Base-by-base conservation (phyloP, 2,329 filamentous ascomycete species). In the Tolypocladium sp. region DNA sequence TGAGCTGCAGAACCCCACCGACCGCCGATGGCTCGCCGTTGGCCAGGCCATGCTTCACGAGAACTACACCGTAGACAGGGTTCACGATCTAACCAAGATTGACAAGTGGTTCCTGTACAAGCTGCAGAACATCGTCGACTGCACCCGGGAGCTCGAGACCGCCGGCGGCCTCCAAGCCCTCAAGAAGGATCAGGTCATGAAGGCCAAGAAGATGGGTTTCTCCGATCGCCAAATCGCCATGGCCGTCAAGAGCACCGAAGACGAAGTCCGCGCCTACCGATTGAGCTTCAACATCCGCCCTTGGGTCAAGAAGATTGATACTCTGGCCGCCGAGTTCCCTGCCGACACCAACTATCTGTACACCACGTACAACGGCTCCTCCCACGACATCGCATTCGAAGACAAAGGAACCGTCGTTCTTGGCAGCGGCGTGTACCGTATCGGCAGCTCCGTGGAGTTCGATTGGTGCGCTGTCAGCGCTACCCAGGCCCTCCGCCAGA, bases 51-150 rank as follows among this genome's bases (percentile, higher is more conserved):
- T 99, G 91, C 86, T 96, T 65, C 92, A 97, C 79, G 92, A 97
- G 78, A 89, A 89, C 75, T 99, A 99, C 81, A 86, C 90, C 2
- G 92, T 97, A 54, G 93, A 99, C 64, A 87, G 84, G 73, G 82
- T 99, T 20, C 92, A 97, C 72, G 91, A 97, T 8, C 80, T 99
- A 67, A 96, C 90, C 77, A 97, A 96, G 83, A 99, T 99, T 69
- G 94, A 97, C 80, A 96, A 96, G 78, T 97, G 94, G 94, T 99
- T 99, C 82, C 79, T 99, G 68, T 86, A 97, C 86, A 97, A 99
- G 84, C 86, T 99, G 57, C 88, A 96, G 78, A 97, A 97, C 80
- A 90, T 99, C 69, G 94, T 96, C 57, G 85, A 97, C 75, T 92
- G 89, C 79, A 91, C 89, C 61, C 86, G 85, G 65, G 90, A 96